Conservation (phyloP, 306 rosid genomes). For the Prunus fruticosa region DNA sequence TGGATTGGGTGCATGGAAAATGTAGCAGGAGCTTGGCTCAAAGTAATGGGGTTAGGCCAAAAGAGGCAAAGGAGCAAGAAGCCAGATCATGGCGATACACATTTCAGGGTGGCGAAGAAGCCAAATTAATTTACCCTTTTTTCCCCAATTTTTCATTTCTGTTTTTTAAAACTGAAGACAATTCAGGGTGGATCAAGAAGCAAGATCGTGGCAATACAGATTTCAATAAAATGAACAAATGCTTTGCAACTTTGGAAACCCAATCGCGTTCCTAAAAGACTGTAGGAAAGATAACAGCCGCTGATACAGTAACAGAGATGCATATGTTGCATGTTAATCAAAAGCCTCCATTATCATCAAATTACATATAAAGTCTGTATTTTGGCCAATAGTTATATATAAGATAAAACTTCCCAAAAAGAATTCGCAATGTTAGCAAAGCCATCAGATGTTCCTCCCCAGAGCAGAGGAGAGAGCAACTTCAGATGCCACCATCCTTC, state of each 20-base stretch:
- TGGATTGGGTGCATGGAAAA: too few relatives aligned
- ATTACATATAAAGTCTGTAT: neutral
- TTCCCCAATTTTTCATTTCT: too few relatives aligned
- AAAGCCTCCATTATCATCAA: neutral
- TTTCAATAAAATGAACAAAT: neutral
- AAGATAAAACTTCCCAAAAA: neutral
- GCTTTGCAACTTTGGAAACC: neutral
- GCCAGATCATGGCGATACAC: too few relatives aligned
- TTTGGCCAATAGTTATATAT: neutral
- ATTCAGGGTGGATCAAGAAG: too few relatives aligned
- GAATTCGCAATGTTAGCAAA: conserved; percentile 11
- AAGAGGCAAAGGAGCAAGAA: too few relatives aligned
- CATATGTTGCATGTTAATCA: neutral
- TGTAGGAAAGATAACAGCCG: neutral
- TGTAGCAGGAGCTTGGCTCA: too few relatives aligned
- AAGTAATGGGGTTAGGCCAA: too few relatives aligned
- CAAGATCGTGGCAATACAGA: neutral
- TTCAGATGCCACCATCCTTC: conserved; percentile 14
- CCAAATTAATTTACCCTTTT: too few relatives aligned
- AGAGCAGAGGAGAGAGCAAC: conserved; percentile 13
- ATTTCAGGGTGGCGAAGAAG: too few relatives aligned
- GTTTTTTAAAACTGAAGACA: too few relatives aligned
- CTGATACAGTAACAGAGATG: neutral
- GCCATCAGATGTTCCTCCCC: conserved; percentile 24
- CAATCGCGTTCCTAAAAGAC: neutral